phyloP scores from a whole-genome alignment of 1,284 basidiomycete genomes.

The Rhizoctonia solani region DNA sequence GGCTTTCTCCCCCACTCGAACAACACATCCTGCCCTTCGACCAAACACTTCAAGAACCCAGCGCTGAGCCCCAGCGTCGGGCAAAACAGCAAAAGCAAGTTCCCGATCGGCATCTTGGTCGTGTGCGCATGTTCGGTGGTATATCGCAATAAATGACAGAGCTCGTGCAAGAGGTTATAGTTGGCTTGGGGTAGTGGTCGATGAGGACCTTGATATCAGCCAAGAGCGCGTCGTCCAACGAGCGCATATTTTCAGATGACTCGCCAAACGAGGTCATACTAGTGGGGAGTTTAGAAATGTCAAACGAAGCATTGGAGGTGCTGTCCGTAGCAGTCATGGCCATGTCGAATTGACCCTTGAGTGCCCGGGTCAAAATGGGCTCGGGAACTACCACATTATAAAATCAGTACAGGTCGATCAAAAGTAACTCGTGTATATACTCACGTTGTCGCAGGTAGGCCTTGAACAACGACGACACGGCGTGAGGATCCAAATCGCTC shows the following conservation, averaged over 20 bases:
- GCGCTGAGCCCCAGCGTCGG: constrained; percentile 80
- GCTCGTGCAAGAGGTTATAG: constrained; percentile 69
- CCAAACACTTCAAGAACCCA: constrained; percentile 69
- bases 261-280: constrained; percentile 33
- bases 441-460: constrained; percentile 52
- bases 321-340: constrained; percentile 53
- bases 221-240: constrained; percentile 12
- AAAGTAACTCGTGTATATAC: constrained; percentile 37
- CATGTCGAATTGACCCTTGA: constrained; percentile 75
- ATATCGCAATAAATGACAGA: constrained; percentile 72
- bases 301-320: constrained; percentile 15
- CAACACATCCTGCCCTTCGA: constrained; percentile 58
- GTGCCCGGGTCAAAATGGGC: constrained; percentile 70
- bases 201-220: constrained; percentile 50
- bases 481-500: constrained; percentile 87
- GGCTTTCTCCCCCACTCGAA: constrained; percentile 22
- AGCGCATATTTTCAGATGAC: constrained; percentile 18
- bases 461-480: constrained; percentile 75
- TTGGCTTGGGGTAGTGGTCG: constrained; percentile 70
- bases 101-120: constrained; percentile 85
- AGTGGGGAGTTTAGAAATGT: constrained; percentile 9
- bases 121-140: constrained; percentile 64
- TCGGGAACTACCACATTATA: constrained; percentile 66
- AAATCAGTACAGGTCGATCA: not conserved
- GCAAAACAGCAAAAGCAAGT: constrained; percentile 76